These are phyloP conservation scores for Salix purpurea DNA, from an alignment of 345 rosid genomes.

Conservation along the genomic window DNA sequence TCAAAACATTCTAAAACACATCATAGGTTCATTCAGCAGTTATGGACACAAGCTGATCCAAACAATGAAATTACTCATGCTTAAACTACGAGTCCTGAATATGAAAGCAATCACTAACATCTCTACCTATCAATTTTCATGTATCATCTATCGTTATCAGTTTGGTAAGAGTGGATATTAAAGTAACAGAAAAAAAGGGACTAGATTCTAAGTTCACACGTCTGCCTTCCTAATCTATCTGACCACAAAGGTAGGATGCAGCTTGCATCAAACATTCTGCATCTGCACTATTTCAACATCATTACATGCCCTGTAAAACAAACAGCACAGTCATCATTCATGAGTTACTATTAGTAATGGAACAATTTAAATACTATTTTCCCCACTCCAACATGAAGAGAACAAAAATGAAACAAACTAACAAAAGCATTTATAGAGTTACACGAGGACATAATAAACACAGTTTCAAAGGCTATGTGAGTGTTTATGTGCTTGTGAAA, in stretches of 20 bases:
- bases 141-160: background rate
- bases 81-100: background rate
- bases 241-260: background rate
- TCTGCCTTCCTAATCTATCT: background rate
- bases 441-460: too few relatives aligned
- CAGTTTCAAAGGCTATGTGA: too few relatives aligned
- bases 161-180: background rate
- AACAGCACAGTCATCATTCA: background rate
- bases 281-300: background rate
- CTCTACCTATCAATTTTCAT: background rate
- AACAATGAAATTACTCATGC: background rate
- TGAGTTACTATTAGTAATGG: too few relatives aligned
- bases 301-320: background rate
- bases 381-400: too few relatives aligned
- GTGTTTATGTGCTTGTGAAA: too few relatives aligned
- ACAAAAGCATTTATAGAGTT: too few relatives aligned
- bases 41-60: background rate
- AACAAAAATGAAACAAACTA: too few relatives aligned
- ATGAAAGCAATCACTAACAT: background rate
- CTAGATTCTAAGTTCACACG: too few relatives aligned
- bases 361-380: too few relatives aligned
- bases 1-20: background rate
- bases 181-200: background rate
- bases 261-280: background rate
- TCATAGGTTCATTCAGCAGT: background rate